A percentile compares a stretch with the other conserved stretches of the same genome.
Conservation (phyloP, 768 basidiomycete species). For the Termitomyces sp. region DNA sequence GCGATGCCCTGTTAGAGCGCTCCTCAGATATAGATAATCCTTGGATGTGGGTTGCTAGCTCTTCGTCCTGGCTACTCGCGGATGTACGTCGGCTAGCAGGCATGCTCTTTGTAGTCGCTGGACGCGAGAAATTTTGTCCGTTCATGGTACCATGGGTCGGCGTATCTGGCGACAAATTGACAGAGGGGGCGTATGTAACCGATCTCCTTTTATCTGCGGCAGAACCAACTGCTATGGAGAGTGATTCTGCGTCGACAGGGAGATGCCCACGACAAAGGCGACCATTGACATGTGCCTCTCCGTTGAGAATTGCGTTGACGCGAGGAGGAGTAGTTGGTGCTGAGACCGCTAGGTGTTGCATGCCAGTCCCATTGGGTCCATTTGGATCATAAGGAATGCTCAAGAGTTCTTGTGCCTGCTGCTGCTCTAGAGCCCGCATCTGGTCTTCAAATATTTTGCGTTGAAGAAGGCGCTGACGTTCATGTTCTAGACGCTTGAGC, state of each 20-base stretch:
- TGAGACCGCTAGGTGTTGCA: conserved; percentile 80
- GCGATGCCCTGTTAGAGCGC: conserved; percentile 48
- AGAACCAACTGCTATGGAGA: conserved; percentile 63
- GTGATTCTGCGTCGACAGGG: conserved; percentile 52
- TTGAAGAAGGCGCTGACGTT: conserved; percentile 81
- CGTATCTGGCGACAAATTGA: conserved; percentile 69
- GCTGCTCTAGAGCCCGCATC: conserved; percentile 89
- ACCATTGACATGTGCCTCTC: conserved; percentile 40
- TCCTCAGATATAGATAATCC: conserved; percentile 66
- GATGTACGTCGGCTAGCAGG: conserved; percentile 87
- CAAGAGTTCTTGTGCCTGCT: conserved; percentile 84
- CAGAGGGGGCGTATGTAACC: conserved; percentile 76
- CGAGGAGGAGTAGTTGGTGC: conserved; percentile 87
- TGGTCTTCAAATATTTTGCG: conserved; percentile 94
- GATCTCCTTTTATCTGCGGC: conserved; percentile 81
- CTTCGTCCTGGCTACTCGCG: conserved; percentile 82
- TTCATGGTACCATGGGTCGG: conserved; percentile 35
- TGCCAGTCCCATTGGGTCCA: conserved; percentile 33
- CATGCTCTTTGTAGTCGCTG: conserved; percentile 85
- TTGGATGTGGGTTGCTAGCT: conserved; percentile 70
- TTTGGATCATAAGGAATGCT: conserved; percentile 63
- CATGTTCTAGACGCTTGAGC: conserved; percentile 86
- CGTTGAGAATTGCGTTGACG: conserved; percentile 63
- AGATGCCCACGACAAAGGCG: conserved; percentile 41
- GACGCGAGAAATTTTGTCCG: conserved; percentile 52